phyloP scores from a whole-genome alignment of 805 yeast genomes.

The Cyberlindnera veronae region DNA sequence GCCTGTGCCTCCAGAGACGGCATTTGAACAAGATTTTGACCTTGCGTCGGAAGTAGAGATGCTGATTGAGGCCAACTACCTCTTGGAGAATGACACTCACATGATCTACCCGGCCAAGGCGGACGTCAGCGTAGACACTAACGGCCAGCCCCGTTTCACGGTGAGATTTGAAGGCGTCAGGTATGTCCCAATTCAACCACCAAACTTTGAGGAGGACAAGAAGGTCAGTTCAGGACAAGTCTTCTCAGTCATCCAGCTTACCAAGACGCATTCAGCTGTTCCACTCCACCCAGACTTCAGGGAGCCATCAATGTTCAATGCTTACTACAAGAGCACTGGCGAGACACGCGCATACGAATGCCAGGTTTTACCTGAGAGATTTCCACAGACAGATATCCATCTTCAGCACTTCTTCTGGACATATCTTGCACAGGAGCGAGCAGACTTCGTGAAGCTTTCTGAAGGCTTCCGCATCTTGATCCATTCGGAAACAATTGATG shows the following conservation, averaged over 20 bases:
- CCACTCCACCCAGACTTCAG: slow-evolving; percentile 3
- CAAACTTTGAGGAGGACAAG: not conserved
- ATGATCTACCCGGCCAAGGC: not conserved
- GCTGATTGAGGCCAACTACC: slow-evolving; percentile 3
- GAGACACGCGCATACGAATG: not conserved
- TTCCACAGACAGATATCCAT: slow-evolving; percentile 4
- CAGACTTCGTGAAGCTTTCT: not conserved
- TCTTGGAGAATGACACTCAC: not conserved
- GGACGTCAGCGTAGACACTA: slow-evolving; percentile 2
- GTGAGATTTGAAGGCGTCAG: slow-evolving; percentile 4
- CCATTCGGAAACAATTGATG: not conserved
- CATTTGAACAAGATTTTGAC: not conserved
- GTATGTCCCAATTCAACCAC: not conserved
- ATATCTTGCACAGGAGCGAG: not conserved
- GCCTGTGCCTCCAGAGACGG: not conserved
- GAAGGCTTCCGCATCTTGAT: not conserved
- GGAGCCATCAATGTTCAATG: not conserved
- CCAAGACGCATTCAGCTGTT: slow-evolving; percentile 1
- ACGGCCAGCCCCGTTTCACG: slow-evolving; percentile 2
- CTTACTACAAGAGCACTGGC: not conserved
- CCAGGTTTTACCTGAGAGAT: slow-evolving; percentile 2
- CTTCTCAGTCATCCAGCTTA: slow-evolving; percentile 1
- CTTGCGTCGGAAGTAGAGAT: not conserved
- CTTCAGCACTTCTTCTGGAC: not conserved
- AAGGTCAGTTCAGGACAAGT: not conserved